Conservation (phyloP, 73 alveolate species). For the Paraurostyla sp. region DNA sequence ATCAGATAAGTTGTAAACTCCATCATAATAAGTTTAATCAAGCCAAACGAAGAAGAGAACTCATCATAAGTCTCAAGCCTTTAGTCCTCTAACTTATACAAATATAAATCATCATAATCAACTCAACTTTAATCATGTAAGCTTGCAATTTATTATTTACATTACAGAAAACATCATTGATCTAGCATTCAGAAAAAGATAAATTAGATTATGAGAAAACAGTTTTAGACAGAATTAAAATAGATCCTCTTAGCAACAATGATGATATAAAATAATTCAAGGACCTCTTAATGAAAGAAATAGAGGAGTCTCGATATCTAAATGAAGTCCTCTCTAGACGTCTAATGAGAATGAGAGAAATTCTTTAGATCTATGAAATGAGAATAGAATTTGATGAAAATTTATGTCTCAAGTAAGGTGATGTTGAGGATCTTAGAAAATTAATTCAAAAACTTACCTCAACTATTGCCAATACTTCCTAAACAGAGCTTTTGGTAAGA, state of each 20-base stretch:
- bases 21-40: not conserved
- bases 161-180: constrained; percentile 34
- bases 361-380: not conserved
- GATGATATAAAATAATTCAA: constrained; percentile 23
- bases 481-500: constrained; percentile 28
- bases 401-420: constrained; percentile 24
- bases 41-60: not conserved
- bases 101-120: not conserved
- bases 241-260: not conserved
- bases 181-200: not conserved
- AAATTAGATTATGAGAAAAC: constrained; percentile 43
- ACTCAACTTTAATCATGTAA: not conserved
- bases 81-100: not conserved
- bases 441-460: not conserved
- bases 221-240: constrained; percentile 26
- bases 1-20: not conserved
- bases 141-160: not conserved
- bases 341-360: not conserved
- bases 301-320: constrained; percentile 33
- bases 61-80: not conserved
- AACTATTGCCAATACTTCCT: not conserved
- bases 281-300: constrained; percentile 20
- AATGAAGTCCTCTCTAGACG: not conserved
- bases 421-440: constrained; percentile 27
- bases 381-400: constrained; percentile 45